A percentile compares a stretch with the other conserved stretches of the same genome.
These are phyloP conservation scores for Berberis thunbergii DNA, from an alignment of 164 flowering plant genomes.

Conservation along the genomic window DNA sequence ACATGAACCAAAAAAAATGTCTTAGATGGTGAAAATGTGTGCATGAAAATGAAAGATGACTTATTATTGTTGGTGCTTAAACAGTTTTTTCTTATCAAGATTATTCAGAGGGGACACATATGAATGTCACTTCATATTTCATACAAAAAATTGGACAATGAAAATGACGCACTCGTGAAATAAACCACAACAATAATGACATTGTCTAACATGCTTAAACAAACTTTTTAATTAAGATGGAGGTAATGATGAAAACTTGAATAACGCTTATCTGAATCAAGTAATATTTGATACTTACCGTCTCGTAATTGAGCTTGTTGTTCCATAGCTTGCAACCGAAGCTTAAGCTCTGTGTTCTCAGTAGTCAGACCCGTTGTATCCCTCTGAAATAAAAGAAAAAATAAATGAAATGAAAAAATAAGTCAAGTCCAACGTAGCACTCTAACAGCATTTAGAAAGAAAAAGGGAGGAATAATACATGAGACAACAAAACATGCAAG, in stretches of 20 bases:
- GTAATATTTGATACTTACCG: constrained; percentile 37
- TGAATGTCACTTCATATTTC: too few relatives aligned
- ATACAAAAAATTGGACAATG: too few relatives aligned
- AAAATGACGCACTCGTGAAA: too few relatives aligned
- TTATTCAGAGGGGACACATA: too few relatives aligned
- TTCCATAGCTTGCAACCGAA: constrained; percentile 93
- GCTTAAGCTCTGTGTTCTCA: constrained; percentile 89
- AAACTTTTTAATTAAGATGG: not conserved
- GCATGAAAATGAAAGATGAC: too few relatives aligned
- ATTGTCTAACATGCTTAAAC: too few relatives aligned
- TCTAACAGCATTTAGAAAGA: not conserved
- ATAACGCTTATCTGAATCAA: not conserved
- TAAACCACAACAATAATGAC: too few relatives aligned
- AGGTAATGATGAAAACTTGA: not conserved
- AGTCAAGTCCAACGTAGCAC: constrained; percentile 1
- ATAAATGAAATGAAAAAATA: not conserved
- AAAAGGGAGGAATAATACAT: not conserved
- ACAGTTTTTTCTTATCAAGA: too few relatives aligned
- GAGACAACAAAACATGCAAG: too few relatives aligned
- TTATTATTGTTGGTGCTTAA: too few relatives aligned
- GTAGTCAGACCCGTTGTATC: constrained; percentile 70
- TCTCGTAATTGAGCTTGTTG: constrained; percentile 95
- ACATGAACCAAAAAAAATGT: too few relatives aligned
- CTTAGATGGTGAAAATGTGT: too few relatives aligned
- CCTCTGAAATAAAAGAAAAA: constrained; percentile 39